A percentile compares a stretch with the other conserved stretches of the same genome.
phyloP scores from a whole-genome alignment of 2,329 filamentous ascomycete species.

The Helminthosporium solani region DNA sequence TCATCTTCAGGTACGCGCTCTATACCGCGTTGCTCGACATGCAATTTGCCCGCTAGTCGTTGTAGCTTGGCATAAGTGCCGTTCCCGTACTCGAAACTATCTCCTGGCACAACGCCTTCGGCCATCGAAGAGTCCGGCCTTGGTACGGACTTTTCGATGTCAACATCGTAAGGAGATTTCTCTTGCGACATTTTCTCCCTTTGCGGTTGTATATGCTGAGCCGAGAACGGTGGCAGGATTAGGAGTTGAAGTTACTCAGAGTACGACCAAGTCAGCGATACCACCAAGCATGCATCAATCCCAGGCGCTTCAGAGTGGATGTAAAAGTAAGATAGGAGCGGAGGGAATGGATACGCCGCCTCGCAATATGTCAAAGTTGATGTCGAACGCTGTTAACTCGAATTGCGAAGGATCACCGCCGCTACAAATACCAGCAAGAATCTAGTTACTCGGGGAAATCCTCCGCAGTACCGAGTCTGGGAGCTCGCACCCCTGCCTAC shows the following conservation, averaged over 20 bases:
- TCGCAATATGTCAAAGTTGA: no score
- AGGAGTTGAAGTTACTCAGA: no score
- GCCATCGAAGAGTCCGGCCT: slow-evolving; percentile 26
- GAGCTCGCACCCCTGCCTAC: neutral
- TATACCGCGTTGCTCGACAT: slow-evolving; percentile 73
- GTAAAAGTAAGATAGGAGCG: neutral
- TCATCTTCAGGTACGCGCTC: slow-evolving; percentile 72
- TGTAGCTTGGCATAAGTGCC: slow-evolving; percentile 60
- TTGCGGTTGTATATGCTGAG: neutral
- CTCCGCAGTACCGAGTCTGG: neutral
- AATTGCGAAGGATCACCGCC: no score
- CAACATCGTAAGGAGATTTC: neutral
- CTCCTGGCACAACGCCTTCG: slow-evolving; percentile 56
- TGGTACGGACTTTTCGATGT: slow-evolving; percentile 31
- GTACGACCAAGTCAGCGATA: no score
- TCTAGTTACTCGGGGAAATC: neutral
- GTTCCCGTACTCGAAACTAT: slow-evolving; percentile 60
- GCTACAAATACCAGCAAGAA: neutral
- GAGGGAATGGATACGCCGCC: neutral
- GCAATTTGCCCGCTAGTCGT: slow-evolving; percentile 63
- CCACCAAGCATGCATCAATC: neutral
- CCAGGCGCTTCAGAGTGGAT: neutral
- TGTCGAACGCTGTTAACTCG: no score
- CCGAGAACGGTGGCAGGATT: no score
- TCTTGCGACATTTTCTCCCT: neutral